Conservation (phyloP, 768 basidiomycete species). For the Panellus pusillus region DNA sequence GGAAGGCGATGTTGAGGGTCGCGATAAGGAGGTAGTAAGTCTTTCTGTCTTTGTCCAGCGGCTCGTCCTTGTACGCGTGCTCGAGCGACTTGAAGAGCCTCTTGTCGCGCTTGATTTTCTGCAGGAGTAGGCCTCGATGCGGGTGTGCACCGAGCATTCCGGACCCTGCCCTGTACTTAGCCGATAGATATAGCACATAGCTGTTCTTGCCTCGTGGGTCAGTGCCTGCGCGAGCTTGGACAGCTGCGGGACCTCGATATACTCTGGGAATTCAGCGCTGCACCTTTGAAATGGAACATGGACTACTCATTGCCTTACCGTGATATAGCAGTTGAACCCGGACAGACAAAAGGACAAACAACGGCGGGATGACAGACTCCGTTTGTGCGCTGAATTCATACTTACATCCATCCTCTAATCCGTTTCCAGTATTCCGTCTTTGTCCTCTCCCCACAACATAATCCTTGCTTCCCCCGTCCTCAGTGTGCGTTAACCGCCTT, state of each 20-base stretch:
- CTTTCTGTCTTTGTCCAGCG: slow-evolving; percentile 88
- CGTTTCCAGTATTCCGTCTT: slow-evolving; percentile 47
- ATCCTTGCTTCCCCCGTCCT: slow-evolving; percentile 40
- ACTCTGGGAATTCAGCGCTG: slow-evolving; percentile 37
- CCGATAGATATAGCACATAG: too few species aligned
- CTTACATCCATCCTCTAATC: slow-evolving; percentile 9
- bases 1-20: slow-evolving; percentile 95
- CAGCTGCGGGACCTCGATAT: slow-evolving; percentile 81
- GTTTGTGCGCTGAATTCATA: slow-evolving; percentile 3
- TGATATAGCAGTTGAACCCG: too few species aligned
- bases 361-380: slow-evolving; percentile 2
- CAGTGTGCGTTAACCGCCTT: slow-evolving; percentile 33
- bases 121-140: slow-evolving; percentile 96
- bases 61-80: slow-evolving; percentile 78
- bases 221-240: slow-evolving; percentile 67
- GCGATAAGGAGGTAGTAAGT: slow-evolving; percentile 95
- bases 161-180: slow-evolving; percentile 67
- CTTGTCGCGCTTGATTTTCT: slow-evolving; percentile 96
- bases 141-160: slow-evolving; percentile 86
- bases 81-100: slow-evolving; percentile 93
- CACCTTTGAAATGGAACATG: too few species aligned
- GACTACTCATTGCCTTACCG: too few species aligned
- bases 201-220: slow-evolving; percentile 16
- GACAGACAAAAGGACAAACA: too few species aligned
- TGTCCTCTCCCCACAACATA: slow-evolving; percentile 47